phyloP scores from a whole-genome alignment of 352 stramenopile genomes.

The Phytopythium montanum region DNA sequence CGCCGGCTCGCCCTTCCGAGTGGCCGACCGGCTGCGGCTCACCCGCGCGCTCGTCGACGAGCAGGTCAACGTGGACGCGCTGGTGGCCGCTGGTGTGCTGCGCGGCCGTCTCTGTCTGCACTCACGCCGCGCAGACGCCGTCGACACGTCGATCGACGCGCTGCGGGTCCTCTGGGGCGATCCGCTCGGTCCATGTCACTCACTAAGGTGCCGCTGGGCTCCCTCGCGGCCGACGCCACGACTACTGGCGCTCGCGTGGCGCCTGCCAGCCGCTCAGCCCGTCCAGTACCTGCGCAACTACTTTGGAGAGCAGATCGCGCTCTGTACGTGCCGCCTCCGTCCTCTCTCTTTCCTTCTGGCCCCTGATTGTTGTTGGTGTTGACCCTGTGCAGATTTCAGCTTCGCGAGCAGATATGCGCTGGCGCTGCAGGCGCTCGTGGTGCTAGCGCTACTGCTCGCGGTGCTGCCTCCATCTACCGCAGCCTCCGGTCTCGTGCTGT shows the following conservation, averaged over 20 bases:
- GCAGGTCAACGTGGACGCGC: constrained; percentile 69
- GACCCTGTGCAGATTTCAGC: constrained; percentile 39
- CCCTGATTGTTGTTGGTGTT: neutral
- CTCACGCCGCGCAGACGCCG: constrained; percentile 45
- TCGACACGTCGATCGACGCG: constrained; percentile 66
- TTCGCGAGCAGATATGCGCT: constrained; percentile 59
- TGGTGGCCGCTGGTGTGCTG: constrained; percentile 46
- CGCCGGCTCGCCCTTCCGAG: constrained; percentile 51
- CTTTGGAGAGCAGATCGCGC: constrained; percentile 73
- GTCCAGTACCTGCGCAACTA: constrained; percentile 67
- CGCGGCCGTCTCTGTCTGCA: constrained; percentile 54
- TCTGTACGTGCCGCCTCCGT: constrained; percentile 44
- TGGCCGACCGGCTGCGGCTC: constrained; percentile 74
- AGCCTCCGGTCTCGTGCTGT: constrained; percentile 12
- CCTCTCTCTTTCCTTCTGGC: neutral
- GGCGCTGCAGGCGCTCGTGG: constrained; percentile 34
- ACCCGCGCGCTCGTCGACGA: constrained; percentile 67
- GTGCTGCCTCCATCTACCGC: constrained; percentile 9
- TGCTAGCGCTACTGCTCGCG: constrained; percentile 29
- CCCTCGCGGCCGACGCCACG: neutral
- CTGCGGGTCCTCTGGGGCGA: constrained; percentile 50
- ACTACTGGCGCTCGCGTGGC: constrained; percentile 2
- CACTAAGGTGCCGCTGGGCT: constrained; percentile 14
- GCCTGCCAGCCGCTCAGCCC: constrained; percentile 36
- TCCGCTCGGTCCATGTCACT: constrained; percentile 23